Evolutionary conservation across 306 rosid genomes (phyloP).

Genomic region (Casuarina equisetifolia): DNA sequence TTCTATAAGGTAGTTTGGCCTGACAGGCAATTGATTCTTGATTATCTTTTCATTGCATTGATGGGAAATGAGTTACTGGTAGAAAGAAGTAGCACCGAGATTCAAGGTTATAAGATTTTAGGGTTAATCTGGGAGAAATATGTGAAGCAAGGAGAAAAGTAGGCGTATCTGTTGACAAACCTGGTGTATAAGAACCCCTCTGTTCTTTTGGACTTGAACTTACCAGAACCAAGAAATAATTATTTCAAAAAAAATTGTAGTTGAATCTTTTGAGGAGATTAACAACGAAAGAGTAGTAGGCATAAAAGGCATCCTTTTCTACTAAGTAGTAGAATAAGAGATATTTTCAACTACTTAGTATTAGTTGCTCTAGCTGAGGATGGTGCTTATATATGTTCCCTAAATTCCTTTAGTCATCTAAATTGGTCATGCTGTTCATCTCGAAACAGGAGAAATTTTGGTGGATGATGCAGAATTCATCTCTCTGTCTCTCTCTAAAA

Average conservation of each 20-base stretch:
- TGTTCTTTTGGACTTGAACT: neutral
- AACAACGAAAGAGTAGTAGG: neutral
- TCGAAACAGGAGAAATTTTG: neutral
- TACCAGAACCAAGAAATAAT: neutral
- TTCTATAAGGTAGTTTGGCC: neutral
- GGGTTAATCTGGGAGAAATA: neutral
- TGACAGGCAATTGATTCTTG: neutral
- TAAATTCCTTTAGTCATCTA: neutral
- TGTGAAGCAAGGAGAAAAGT: neutral
- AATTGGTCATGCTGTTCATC: neutral
- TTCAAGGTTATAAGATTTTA: neutral
- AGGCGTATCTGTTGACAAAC: neutral
- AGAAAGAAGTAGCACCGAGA: neutral
- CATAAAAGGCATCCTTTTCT: neutral
- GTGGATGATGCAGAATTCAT: neutral
- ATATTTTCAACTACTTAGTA: neutral
- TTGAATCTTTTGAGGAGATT: neutral
- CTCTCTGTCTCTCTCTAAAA: slow-evolving; percentile 20
- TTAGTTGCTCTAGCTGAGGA: neutral
- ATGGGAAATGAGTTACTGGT: neutral
- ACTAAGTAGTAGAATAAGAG: neutral
- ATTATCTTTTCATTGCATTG: neutral
- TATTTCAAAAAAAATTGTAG: neutral
- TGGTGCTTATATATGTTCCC: neutral
- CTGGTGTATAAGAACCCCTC: neutral